Conservation (phyloP, 495 filamentous ascomycete genomes). For the Neurospora terricola region DNA sequence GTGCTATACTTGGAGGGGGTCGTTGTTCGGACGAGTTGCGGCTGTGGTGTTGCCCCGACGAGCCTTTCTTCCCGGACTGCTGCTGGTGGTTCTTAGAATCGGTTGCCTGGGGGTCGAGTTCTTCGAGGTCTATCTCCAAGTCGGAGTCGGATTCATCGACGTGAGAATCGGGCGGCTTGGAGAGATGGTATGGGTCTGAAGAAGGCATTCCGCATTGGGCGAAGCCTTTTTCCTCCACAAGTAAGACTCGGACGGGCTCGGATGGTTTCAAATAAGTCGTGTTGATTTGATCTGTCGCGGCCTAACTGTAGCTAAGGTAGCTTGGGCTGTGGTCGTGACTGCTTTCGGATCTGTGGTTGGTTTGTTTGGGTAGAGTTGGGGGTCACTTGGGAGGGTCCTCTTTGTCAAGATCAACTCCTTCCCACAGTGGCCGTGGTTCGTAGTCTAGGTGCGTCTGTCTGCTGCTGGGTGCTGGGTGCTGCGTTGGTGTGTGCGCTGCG, state of each 20-base stretch:
- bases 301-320: not conserved
- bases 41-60: conserved; percentile 31
- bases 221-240: conserved; percentile 3
- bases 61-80: conserved; percentile 19
- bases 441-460: not conserved
- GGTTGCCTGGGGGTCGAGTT: conserved; percentile 52
- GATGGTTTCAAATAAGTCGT: not conserved
- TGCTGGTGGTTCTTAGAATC: not conserved
- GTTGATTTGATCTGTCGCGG: not conserved
- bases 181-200: conserved; percentile 37
- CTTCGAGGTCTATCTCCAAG: conserved; percentile 60
- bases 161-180: conserved; percentile 42
- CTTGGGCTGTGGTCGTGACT: not conserved
- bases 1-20: conserved; percentile 48
- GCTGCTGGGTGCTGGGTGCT: not conserved
- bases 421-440: not conserved
- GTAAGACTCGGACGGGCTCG: not conserved
- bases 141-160: conserved; percentile 52
- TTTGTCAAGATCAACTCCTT: not conserved
- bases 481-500: not conserved
- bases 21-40: conserved; percentile 29
- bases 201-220: conserved; percentile 44
- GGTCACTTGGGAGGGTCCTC: not conserved
- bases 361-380: not conserved
- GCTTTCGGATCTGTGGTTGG: not conserved